Percentiles rank a stretch among this genome's conserved stretches.
phyloP scores from a whole-genome alignment of 2,329 filamentous ascomycete genomes.

The Fusarium xylarioides region DNA sequence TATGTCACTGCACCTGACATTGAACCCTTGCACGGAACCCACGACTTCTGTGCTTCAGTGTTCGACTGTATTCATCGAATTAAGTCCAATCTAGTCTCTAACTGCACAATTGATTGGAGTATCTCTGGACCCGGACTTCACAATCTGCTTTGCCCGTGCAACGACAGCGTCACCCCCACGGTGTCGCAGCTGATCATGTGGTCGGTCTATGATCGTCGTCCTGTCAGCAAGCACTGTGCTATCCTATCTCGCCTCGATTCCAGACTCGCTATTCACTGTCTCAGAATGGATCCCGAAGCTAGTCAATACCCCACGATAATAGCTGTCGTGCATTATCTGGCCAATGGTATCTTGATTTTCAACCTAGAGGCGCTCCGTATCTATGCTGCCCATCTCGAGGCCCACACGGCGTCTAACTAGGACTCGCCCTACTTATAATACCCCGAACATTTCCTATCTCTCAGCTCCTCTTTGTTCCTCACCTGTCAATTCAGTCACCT shows the following conservation, averaged over 20 bases:
- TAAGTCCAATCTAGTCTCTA: neutral
- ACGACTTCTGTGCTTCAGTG: neutral
- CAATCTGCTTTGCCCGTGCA: conserved; percentile 28
- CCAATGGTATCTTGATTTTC: conserved; percentile 15
- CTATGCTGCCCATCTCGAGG: conserved; percentile 24
- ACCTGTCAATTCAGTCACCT: conserved; percentile 1
- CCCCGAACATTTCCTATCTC: conserved; percentile 18
- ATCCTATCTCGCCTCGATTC: conserved; percentile 18
- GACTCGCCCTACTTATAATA: conserved; percentile 34
- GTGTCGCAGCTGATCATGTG: conserved; percentile 29
- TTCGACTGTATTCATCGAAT: neutral
- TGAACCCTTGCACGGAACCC: conserved; percentile 10
- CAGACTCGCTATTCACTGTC: conserved; percentile 5
- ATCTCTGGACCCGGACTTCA: conserved; percentile 9
- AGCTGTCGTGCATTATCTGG: conserved; percentile 12
- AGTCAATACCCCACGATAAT: conserved; percentile 28
- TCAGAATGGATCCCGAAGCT: conserved; percentile 12
- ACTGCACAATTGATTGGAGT: conserved; percentile 21
- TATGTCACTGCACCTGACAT: conserved; percentile 7
- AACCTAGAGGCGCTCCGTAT: conserved; percentile 25
- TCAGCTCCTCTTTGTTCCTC: conserved; percentile 4
- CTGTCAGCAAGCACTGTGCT: conserved; percentile 32
- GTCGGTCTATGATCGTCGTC: conserved; percentile 9
- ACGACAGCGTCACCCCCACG: conserved; percentile 25
- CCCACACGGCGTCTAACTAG: conserved; percentile 23